Percentiles rank a stretch among this genome's conserved stretches.
Evolutionary conservation across 345 rosid species (phyloP).

Genomic region (Nephelium lappaceum): DNA sequence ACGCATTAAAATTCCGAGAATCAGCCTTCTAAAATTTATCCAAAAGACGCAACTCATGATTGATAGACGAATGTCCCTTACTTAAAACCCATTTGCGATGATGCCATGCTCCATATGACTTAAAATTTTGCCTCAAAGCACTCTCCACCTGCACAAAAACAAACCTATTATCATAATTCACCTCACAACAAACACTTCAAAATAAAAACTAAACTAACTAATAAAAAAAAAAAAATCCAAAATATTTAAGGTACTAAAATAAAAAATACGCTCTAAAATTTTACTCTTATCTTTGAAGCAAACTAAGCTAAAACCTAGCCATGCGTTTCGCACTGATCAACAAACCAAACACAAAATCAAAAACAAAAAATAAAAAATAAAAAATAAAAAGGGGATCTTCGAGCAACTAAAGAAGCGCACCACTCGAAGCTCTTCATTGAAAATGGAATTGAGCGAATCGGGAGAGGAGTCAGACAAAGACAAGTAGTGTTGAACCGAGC

Average conservation of each 20-base stretch:
- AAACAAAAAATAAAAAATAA: neutral
- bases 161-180: neutral
- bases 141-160: constrained; percentile 61
- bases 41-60: constrained; percentile 62
- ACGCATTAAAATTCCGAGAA: constrained; percentile 86
- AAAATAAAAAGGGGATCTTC: neutral
- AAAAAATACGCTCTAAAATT: no score
- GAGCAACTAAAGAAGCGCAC: constrained; percentile 41
- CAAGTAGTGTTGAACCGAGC: constrained; percentile 64
- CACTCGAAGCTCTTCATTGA: constrained; percentile 72
- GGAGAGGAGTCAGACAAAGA: constrained; percentile 43
- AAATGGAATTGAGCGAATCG: constrained; percentile 47
- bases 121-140: constrained; percentile 73
- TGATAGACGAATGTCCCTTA: constrained; percentile 72
- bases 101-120: constrained; percentile 95
- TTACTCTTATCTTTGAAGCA: neutral
- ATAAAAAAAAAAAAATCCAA: neutral
- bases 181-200: neutral
- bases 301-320: neutral
- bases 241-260: no score
- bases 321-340: neutral
- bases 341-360: neutral
- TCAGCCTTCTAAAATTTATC: constrained; percentile 64
- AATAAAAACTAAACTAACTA: neutral
- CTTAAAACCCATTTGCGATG: constrained; percentile 89